Percentiles rank a stretch among this genome's conserved stretches.
These are phyloP conservation scores for Penicillium hesseltinei DNA, from an alignment of 2,329 filamentous ascomycete species.

Conservation along the genomic window DNA sequence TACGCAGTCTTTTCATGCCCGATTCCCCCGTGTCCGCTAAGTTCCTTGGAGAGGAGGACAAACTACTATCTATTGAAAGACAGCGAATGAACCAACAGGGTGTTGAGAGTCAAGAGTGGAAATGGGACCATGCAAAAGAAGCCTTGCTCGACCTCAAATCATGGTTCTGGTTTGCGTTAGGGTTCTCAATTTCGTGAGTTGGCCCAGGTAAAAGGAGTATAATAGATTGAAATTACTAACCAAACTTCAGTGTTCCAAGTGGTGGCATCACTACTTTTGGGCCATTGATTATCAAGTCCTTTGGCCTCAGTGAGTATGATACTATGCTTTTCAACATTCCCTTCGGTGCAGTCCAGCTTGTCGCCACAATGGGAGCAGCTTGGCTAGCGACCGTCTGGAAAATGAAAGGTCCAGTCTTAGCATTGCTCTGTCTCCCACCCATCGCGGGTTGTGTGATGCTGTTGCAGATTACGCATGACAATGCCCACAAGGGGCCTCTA, in stretches of 20 bases:
- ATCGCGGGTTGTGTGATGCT: conserved; percentile 58
- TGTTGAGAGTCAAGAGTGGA: conserved; percentile 46
- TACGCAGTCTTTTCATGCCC: conserved; percentile 53
- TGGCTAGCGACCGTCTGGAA: conserved; percentile 55
- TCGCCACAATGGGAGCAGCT: conserved; percentile 59
- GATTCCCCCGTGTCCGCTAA: conserved; percentile 62
- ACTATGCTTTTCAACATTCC: conserved; percentile 62
- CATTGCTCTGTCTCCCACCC: conserved; percentile 55
- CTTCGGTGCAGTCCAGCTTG: conserved; percentile 59
- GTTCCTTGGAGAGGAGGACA: conserved; percentile 57
- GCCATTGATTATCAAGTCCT: conserved; percentile 57
- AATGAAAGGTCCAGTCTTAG: conserved; percentile 56
- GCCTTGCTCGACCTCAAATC: conserved; percentile 58
- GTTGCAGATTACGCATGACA: conserved; percentile 49
- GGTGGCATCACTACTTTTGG: conserved; percentile 61
- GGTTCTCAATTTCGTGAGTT: conserved; percentile 54
- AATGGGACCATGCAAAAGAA: conserved; percentile 56
- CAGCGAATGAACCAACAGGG: conserved; percentile 52
- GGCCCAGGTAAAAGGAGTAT: not conserved
- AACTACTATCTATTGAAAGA: conserved; percentile 57
- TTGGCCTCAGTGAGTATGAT: conserved; percentile 56
- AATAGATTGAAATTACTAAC: conserved; percentile 5
- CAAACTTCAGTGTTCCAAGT: conserved; percentile 47
- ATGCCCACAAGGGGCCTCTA: conserved; percentile 49
- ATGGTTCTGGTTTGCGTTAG: conserved; percentile 57